Conservation (phyloP, 2,329 filamentous ascomycete genomes). For the Phyllachora maydis region DNA sequence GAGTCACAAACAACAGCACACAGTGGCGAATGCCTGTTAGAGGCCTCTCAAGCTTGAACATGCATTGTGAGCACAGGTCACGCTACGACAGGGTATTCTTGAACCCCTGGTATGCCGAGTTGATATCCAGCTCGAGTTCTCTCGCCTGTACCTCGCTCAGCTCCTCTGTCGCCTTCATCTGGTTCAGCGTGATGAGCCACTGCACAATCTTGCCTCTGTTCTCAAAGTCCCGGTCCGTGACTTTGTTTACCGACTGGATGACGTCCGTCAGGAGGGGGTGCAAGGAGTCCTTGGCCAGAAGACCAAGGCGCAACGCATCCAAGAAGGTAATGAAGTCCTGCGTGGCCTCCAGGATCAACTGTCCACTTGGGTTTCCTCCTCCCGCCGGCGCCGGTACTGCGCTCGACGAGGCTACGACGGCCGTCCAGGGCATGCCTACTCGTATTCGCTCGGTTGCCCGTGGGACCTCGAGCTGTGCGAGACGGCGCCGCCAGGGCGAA, state of each 20-base stretch:
- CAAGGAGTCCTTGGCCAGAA: slow-evolving; percentile 88
- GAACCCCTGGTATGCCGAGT: slow-evolving; percentile 85
- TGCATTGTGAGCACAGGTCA: slow-evolving; percentile 13
- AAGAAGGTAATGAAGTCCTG: slow-evolving; percentile 98
- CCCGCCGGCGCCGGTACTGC: slow-evolving; percentile 19
- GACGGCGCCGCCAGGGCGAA: too few species aligned
- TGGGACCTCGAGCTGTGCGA: slow-evolving; percentile 73
- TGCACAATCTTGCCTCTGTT: slow-evolving; percentile 93
- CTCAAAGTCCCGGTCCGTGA: slow-evolving; percentile 88
- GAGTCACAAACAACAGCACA: too few species aligned
- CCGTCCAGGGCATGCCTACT: slow-evolving; percentile 79
- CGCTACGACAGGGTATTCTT: slow-evolving; percentile 57
- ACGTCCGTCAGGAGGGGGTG: slow-evolving; percentile 88
- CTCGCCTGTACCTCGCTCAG: slow-evolving; percentile 70
- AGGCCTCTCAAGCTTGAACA: too few species aligned
- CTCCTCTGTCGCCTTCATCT: slow-evolving; percentile 92
- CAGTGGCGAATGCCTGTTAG: too few species aligned
- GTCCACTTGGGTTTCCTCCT: slow-evolving; percentile 27
- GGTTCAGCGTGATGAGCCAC: slow-evolving; percentile 92
- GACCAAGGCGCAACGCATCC: slow-evolving; percentile 78
- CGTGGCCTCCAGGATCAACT: slow-evolving; percentile 71
- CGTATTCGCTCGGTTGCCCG: slow-evolving; percentile 82
- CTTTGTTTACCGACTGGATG: slow-evolving; percentile 92
- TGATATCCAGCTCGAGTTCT: slow-evolving; percentile 83
- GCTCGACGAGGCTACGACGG: slow-evolving; percentile 32